Evolutionary conservation across 306 rosid species (phyloP).

Genomic region (Medicago arabica): DNA sequence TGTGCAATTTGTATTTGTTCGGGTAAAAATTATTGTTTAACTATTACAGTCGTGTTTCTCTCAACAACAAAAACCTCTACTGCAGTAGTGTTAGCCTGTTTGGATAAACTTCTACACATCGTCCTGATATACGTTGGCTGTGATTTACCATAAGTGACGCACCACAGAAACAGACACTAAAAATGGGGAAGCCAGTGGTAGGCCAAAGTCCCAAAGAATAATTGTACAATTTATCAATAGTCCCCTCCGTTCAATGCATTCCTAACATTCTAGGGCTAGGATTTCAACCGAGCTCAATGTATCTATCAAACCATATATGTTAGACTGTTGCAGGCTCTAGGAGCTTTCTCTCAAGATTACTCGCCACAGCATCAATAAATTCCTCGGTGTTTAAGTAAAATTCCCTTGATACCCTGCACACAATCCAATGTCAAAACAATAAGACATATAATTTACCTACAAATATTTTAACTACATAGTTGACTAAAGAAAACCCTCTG

Average conservation of each 20-base stretch:
- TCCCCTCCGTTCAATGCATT: background rate
- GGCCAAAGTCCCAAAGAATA: conserved; percentile 23
- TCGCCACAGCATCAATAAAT: conserved; percentile 80
- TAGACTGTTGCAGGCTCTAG: conserved; percentile 51
- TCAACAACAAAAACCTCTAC: background rate
- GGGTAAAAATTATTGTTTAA: background rate
- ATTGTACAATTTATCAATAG: conserved; percentile 6
- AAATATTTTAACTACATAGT: background rate
- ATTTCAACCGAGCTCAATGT: conserved; percentile 27
- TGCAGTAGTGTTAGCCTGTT: background rate
- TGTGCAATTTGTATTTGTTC: conserved; percentile 8
- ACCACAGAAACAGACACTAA: background rate
- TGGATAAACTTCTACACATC: background rate
- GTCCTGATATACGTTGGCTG: background rate
- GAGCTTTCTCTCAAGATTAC: conserved; percentile 67
- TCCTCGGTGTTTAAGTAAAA: conserved; percentile 84
- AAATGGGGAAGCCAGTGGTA: conserved; percentile 23
- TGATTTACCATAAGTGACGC: background rate
- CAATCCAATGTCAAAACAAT: conserved; percentile 28
- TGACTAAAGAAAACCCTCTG: too few species aligned
- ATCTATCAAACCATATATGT: conserved; percentile 8
- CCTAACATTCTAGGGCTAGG: background rate
- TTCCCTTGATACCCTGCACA: conserved; percentile 82
- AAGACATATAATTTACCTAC: background rate
- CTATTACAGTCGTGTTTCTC: background rate